These are phyloP conservation scores for Neocallimastix lanati DNA, from an alignment of 192 early-diverging fungal species.

Conservation along the genomic window DNA sequence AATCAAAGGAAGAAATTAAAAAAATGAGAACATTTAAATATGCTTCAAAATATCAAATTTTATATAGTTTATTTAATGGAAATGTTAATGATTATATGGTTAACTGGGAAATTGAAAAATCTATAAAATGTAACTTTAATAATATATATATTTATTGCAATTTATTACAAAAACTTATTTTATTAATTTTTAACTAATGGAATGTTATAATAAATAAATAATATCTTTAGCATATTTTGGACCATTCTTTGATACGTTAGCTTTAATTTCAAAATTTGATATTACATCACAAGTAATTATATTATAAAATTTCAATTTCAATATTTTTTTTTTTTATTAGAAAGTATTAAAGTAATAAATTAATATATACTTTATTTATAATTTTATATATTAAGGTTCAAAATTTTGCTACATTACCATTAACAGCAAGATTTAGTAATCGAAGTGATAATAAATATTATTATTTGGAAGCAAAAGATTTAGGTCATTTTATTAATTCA, in stretches of 20 bases:
- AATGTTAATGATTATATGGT: slow-evolving; percentile 46
- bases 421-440: slow-evolving; percentile 64
- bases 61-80: slow-evolving; percentile 71
- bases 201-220: too few relatives aligned
- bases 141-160: not conserved
- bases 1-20: slow-evolving; percentile 1
- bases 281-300: not conserved
- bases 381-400: not conserved
- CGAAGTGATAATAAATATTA: slow-evolving; percentile 16
- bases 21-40: slow-evolving; percentile 65
- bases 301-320: too few relatives aligned
- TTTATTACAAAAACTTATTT: not conserved
- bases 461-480: slow-evolving; percentile 43
- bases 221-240: slow-evolving; percentile 43
- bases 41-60: slow-evolving; percentile 62
- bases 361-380: too few relatives aligned
- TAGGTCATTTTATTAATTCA: slow-evolving; percentile 85
- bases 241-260: slow-evolving; percentile 55
- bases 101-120: slow-evolving; percentile 68
- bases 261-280: not conserved
- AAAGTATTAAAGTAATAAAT: too few relatives aligned
- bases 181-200: not conserved
- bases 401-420: slow-evolving; percentile 57
- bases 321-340: too few relatives aligned
- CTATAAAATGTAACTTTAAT: slow-evolving; percentile 28